Percentiles rank a stretch among this genome's conserved stretches.
Conservation (phyloP, 2,329 filamentous ascomycete genomes). For the Leptographium galeiforme region DNA sequence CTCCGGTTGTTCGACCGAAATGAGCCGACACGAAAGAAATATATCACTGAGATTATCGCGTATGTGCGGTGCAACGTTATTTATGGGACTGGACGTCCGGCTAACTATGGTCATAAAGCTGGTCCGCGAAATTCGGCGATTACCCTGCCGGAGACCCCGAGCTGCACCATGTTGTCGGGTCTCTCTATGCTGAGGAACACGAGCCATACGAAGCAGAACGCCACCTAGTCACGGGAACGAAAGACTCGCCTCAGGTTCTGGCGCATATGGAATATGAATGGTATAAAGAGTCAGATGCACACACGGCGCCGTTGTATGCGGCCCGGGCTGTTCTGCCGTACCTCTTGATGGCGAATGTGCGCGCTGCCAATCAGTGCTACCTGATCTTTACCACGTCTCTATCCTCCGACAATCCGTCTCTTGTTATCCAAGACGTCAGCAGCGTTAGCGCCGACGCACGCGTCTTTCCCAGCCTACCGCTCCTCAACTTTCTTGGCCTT, state of each 20-base stretch:
- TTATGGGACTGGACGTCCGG: neutral
- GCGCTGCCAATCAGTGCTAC: constrained; percentile 73
- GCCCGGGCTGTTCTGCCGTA: constrained; percentile 83
- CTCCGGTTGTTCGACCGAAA: constrained; percentile 66
- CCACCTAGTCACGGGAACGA: constrained; percentile 78
- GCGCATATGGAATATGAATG: constrained; percentile 80
- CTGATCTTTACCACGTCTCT: constrained; percentile 61
- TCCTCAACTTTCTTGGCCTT: constrained; percentile 86
- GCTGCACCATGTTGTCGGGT: constrained; percentile 81
- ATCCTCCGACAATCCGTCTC: constrained; percentile 35
- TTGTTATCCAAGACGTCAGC: constrained; percentile 72
- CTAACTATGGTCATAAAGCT: constrained; percentile 30
- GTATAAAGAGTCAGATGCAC: constrained; percentile 81
- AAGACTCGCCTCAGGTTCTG: constrained; percentile 71
- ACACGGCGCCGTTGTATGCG: constrained; percentile 76
- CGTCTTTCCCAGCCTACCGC: constrained; percentile 80
- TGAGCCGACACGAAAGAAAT: constrained; percentile 88
- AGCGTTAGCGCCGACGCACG: constrained; percentile 59
- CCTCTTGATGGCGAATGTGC: constrained; percentile 77
- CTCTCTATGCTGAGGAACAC: constrained; percentile 81
- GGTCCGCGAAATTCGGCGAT: constrained; percentile 76
- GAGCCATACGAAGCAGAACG: constrained; percentile 87
- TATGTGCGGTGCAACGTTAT: constrained; percentile 21
- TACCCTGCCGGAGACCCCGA: constrained; percentile 88
- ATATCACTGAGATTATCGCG: constrained; percentile 72